A percentile compares a stretch with the other conserved stretches of the same genome.
These are phyloP conservation scores for Fagus sylvatica DNA, from an alignment of 306 rosid genomes.

Conservation along the genomic window DNA sequence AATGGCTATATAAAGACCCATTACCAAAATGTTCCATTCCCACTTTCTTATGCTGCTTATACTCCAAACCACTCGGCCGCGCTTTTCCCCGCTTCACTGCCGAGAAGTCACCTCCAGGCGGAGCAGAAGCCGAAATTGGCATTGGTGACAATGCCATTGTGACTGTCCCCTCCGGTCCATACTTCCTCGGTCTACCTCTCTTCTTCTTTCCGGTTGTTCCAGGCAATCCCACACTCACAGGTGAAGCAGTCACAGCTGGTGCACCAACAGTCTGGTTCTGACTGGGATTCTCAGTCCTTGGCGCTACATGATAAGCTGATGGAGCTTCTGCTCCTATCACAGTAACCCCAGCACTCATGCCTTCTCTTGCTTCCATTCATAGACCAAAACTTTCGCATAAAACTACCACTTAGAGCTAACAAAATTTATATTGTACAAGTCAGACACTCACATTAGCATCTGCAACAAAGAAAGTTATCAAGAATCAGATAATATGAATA, in stretches of 20 bases:
- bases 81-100: constrained; percentile 57
- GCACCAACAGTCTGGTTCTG: constrained; percentile 35
- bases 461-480: constrained; percentile 29
- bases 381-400: constrained; percentile 5
- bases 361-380: constrained; percentile 80
- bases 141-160: constrained; percentile 71
- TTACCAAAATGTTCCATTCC: constrained; percentile 63
- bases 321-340: constrained; percentile 89
- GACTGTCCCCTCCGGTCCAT: constrained; percentile 77
- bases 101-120: constrained; percentile 43
- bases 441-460: constrained; percentile 38
- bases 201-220: constrained; percentile 59
- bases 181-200: constrained; percentile 89
- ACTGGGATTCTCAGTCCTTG: constrained; percentile 60
- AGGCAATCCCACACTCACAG: constrained; percentile 52
- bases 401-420: not conserved
- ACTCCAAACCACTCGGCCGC: constrained; percentile 47
- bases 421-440: constrained; percentile 12
- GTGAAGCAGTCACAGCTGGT: constrained; percentile 30
- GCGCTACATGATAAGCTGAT: constrained; percentile 79
- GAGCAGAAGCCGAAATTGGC: constrained; percentile 69
- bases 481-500: not conserved
- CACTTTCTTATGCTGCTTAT: constrained; percentile 55
- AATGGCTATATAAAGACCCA: constrained; percentile 7
- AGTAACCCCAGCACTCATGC: constrained; percentile 67